These are phyloP conservation scores for Lasiodiplodia citricola DNA, from an alignment of 2,329 filamentous ascomycete genomes.

Conservation along the genomic window DNA sequence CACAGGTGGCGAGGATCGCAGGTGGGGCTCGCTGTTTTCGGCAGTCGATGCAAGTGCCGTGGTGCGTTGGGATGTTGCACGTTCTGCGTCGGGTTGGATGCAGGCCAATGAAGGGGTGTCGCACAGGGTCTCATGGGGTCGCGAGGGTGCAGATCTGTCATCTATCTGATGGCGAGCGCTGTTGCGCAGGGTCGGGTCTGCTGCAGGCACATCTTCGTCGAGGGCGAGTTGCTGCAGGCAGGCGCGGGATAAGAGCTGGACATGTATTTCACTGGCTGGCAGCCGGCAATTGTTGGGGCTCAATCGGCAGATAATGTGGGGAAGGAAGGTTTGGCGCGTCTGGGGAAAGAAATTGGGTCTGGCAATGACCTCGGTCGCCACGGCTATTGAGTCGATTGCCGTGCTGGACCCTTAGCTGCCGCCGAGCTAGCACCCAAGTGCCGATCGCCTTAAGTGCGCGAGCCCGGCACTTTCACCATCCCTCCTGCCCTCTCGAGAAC, in stretches of 20 bases:
- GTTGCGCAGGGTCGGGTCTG: too few species aligned
- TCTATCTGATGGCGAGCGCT: background rate
- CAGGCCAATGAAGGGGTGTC: background rate
- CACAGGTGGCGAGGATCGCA: background rate
- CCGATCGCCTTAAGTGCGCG: background rate
- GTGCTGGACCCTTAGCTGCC: background rate
- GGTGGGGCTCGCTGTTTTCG: background rate
- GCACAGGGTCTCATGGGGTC: background rate
- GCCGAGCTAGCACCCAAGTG: background rate
- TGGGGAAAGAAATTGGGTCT: conserved; percentile 1
- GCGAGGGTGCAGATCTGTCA: background rate
- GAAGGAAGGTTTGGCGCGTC: conserved; percentile 16
- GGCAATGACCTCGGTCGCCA: conserved; percentile 12
- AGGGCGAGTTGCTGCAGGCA: background rate
- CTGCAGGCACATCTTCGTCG: background rate
- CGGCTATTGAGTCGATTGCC: conserved; percentile 20
- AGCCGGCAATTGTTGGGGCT: conserved; percentile 13
- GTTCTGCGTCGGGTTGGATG: background rate
- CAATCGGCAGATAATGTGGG: conserved; percentile 8
- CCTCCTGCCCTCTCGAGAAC: too few species aligned
- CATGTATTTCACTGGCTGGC: background rate
- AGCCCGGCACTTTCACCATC: background rate
- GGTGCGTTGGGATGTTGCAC: background rate
- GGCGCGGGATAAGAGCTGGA: background rate
- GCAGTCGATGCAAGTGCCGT: background rate